phyloP scores from a whole-genome alignment of 768 basidiomycete genomes.

The Coprinopsis marcescibilis region DNA sequence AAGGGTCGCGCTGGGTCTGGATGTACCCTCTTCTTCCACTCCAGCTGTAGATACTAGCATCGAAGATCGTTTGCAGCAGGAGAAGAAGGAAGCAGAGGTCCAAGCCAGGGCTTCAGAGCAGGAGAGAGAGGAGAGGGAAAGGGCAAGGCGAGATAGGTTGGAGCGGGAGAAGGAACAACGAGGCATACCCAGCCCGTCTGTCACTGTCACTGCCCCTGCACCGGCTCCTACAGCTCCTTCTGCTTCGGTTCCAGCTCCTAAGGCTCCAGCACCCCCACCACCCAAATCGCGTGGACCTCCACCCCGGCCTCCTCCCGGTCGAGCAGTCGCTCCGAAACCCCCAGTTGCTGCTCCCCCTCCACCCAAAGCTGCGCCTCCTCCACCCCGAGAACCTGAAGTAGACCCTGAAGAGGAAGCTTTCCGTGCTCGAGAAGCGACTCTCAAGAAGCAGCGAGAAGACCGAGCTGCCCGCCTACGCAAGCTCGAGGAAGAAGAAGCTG shows the following conservation, averaged over 20 bases:
- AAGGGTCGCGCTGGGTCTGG: conserved; percentile 78
- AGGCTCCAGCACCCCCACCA: conserved; percentile 35
- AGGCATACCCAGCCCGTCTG: conserved; percentile 20
- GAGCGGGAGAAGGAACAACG: conserved; percentile 59
- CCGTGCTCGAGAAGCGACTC: conserved; percentile 58
- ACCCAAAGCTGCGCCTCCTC: conserved; percentile 14
- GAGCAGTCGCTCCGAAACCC: conserved; percentile 16
- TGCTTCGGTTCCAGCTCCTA: conserved; percentile 20
- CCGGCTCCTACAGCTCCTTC: conserved; percentile 25
- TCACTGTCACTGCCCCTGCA: conserved; percentile 10
- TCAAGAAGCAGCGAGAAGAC: conserved; percentile 72
- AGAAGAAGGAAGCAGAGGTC: conserved; percentile 89
- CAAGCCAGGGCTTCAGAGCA: conserved; percentile 73
- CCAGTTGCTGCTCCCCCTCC: conserved; percentile 19
- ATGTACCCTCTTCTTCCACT: conserved; percentile 36
- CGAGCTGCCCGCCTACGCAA: conserved; percentile 62
- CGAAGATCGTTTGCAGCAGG: conserved; percentile 77
- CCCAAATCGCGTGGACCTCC: conserved; percentile 36
- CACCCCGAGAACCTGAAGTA: conserved; percentile 36
- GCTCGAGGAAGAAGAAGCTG: conserved; percentile 51
- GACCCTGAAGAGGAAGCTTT: conserved; percentile 78
- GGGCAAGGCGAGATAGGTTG: conserved; percentile 62
- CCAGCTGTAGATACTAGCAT: conserved; percentile 74
- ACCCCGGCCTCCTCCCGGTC: conserved; percentile 22
- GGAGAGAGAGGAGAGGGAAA: conserved; percentile 76